Evolutionary conservation across 495 filamentous ascomycete species (phyloP).

Genomic region (Achaetomiella virescens): DNA sequence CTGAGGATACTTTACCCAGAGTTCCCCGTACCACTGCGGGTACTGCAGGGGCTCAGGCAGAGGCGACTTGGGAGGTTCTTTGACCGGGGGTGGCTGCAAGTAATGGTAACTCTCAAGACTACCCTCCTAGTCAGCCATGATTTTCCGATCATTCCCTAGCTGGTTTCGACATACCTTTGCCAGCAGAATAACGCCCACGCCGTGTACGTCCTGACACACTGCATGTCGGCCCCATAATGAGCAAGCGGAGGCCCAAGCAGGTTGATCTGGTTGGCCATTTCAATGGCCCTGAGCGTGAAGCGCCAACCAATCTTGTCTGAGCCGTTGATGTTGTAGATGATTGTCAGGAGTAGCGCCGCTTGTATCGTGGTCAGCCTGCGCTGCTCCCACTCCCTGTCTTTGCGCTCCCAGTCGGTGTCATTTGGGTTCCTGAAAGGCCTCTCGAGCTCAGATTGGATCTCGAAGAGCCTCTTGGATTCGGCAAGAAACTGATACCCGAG

Average conservation of each 20-base stretch:
- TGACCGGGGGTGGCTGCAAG: conserved; percentile 21
- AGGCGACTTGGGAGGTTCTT: conserved; percentile 21
- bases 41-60: conserved; percentile 29
- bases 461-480: conserved; percentile 35
- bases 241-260: conserved; percentile 17
- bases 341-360: conserved; percentile 25
- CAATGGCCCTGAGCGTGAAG: conserved; percentile 26
- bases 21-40: conserved; percentile 35
- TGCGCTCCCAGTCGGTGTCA: conserved; percentile 19
- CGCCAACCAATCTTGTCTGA: conserved; percentile 34
- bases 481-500: conserved; percentile 36
- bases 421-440: conserved; percentile 9
- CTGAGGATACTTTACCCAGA: conserved; percentile 32
- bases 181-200: conserved; percentile 34
- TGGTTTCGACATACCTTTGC: conserved; percentile 30
- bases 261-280: conserved; percentile 30
- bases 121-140: not conserved
- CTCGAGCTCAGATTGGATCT: conserved; percentile 24
- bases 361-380: conserved; percentile 33
- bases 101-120: conserved; percentile 28
- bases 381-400: conserved; percentile 19
- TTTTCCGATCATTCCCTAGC: not conserved
- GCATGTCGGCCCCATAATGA: conserved; percentile 7
- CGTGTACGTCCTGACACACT: conserved; percentile 27
- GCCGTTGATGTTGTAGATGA: conserved; percentile 28